Evolutionary conservation across 2,329 filamentous ascomycete genomes (phyloP).

Genomic region (Ascochyta fabae): DNA sequence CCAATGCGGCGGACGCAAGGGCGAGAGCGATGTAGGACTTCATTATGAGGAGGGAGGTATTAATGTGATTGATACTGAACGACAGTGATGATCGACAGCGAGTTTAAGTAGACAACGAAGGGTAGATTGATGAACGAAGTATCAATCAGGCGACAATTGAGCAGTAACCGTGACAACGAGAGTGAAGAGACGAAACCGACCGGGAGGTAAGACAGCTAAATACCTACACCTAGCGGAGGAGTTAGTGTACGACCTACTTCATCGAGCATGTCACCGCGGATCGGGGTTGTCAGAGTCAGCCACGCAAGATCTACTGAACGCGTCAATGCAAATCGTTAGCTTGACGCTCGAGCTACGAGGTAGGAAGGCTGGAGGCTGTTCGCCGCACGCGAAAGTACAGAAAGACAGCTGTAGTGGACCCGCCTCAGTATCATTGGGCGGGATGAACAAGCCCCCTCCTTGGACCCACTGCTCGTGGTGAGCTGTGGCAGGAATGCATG

Average conservation of each 20-base stretch:
- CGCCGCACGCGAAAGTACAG: conserved; percentile 14
- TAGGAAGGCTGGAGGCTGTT: conserved; percentile 31
- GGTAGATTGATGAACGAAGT: conserved; percentile 48
- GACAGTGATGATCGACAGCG: conserved; percentile 13
- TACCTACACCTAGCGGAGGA: conserved; percentile 27
- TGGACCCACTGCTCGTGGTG: conserved; percentile 24
- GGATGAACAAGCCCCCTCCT: conserved; percentile 34
- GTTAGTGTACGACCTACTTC: conserved; percentile 28
- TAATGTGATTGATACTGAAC: conserved; percentile 16
- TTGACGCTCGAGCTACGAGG: conserved; percentile 28
- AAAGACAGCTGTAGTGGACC: conserved; percentile 17
- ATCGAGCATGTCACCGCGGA: conserved; percentile 32
- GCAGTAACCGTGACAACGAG: conserved; percentile 38
- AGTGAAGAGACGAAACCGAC: conserved; percentile 26
- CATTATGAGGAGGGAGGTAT: conserved; percentile 30
- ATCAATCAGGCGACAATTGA: conserved; percentile 37
- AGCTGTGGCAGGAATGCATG: conserved; percentile 11
- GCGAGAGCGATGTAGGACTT: conserved; percentile 40
- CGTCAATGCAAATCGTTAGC: conserved; percentile 37
- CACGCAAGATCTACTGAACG: conserved; percentile 34
- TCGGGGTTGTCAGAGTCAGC: conserved; percentile 28
- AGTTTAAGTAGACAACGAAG: conserved; percentile 26
- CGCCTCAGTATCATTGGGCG: conserved; percentile 25
- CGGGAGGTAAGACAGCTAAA: conserved; percentile 37
- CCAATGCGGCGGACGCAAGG: conserved; percentile 39